phyloP scores from a whole-genome alignment of 2,329 filamentous ascomycete species.

The Colletotrichum sp. region DNA sequence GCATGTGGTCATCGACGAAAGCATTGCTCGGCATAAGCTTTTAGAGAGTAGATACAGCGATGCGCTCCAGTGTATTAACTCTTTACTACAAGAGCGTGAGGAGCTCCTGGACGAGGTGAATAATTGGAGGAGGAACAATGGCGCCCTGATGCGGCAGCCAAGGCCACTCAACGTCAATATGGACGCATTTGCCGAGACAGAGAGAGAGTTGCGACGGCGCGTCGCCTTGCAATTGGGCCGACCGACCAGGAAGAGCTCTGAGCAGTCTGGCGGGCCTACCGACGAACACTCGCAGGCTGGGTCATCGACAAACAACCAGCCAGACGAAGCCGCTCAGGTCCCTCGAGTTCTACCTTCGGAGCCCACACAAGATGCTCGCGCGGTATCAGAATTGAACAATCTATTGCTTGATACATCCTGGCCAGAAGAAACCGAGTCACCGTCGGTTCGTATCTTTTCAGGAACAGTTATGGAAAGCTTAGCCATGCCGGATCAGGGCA shows the following conservation, averaged over 20 bases:
- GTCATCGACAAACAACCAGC: not conserved
- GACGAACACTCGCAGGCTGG: not conserved
- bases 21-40: conserved; percentile 33
- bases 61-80: conserved; percentile 21
- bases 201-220: not conserved
- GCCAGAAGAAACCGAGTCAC: not conserved
- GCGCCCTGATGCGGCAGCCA: not conserved
- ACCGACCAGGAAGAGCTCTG: not conserved
- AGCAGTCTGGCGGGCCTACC: not conserved
- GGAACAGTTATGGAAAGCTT: not conserved
- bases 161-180: not conserved
- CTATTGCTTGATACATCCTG: not conserved
- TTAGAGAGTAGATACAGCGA: conserved; percentile 25
- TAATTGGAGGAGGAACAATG: conserved; percentile 20
- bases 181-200: not conserved
- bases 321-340: not conserved
- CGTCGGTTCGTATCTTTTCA: not conserved
- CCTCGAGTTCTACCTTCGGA: not conserved
- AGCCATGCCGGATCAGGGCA: not conserved
- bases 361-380: not conserved
- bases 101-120: conserved; percentile 33
- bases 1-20: conserved; percentile 41
- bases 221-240: not conserved
- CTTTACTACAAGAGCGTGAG: conserved; percentile 29
- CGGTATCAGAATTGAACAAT: not conserved